Base-by-base conservation (phyloP, 352 stramenopile species). In the Globisporangium cederbergense region DNA sequence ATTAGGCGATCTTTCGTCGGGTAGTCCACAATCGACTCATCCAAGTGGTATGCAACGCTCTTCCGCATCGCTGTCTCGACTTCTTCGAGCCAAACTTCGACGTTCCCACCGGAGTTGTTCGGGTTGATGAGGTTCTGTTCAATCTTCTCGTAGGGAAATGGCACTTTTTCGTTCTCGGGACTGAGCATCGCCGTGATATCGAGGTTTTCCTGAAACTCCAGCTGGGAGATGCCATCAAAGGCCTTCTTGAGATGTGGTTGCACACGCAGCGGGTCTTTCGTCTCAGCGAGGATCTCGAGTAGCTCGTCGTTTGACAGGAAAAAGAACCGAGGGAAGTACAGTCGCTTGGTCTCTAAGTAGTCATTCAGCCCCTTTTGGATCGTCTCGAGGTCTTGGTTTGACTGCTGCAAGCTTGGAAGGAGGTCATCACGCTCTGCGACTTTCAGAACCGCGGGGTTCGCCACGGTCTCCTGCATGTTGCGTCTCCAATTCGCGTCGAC, bases 341-440 rank as follows among this genome's bases (percentile, higher is more conserved):
- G 62, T 0, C 91, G 71, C 67, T 98, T 97, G 0, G 86, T 96
- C 63, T 97, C 89, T 60, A 98, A 67, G 66, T 98, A 98, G 62
- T 97, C 89, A 51, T 95, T 96, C 1, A 98, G 75, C 1, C 93
- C 93, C 69, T 98, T 98, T 36, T 98, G 91, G 60, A 98, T 98
- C 34, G 86, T 94, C 49, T 98, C 94, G n/a, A 98, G 76, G 64
- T 97, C 89, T 7, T 70, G 68, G 68, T 98, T 98, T 4, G 90
- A 95, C 66, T 98, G 79, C 54, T 93, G 82, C 2, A 97, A 57
- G 46, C 83, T 81, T 28, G 94, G 77, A 3, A 98, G 60, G 47
- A 98, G 76, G 4, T 96, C 90, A 0, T 74, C 73, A 10, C 88
- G 78, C 51, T 90, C 75, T 0, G 89, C 88, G 8, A 97, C 90